Base-by-base conservation (phyloP, 345 rosid genomes). In the Eucalyptus marginata region DNA sequence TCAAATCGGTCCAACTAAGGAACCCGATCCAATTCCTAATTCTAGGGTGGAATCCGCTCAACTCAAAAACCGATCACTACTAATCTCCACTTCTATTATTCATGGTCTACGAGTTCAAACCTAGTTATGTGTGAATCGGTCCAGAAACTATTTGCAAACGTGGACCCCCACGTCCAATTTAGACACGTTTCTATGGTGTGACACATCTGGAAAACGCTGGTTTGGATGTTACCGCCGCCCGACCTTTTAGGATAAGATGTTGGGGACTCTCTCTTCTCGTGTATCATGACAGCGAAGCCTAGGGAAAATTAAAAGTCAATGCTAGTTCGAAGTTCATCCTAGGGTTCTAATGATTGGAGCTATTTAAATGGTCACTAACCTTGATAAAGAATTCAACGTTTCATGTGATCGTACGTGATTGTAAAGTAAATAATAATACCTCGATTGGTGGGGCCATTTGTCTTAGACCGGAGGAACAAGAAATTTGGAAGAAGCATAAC, bases 1-100 rank as follows among this genome's bases (percentile, higher is more conserved):
- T 62, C 0, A 2, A 2, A 62, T 0, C 1, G 1, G 8, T 62
- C 68, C 33, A 62, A 62, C 8, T 29, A 0, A 3, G 0, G 8
- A 62, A 29, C 16, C 0, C 1, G 1, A 3, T 56, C 62, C 13
- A 22, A 0, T 56, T 24, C 3, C 13, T 25, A 56, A 62, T 29
- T 13, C 16, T 29, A 6, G 7, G 3, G 33, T 29, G 33, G 68
- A 29, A 62, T 29, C 2, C 1, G 0, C 31, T 3, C 68, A 29
- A 62, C 8, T 13, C 1, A 0, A 29, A 13, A 62, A 62, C 3
- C 0, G 0, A 59, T 29, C 33, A 13, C 15, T 29, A 12, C 33
- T 29, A 29, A 5, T 62, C n/a, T 71, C 81, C 44, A 33, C 44
- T 40, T 33, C 27, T 10, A 5, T 76, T 76, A 44, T 76, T 36